phyloP scores from a whole-genome alignment of 768 basidiomycete species.

The Lentinula aciculospora region DNA sequence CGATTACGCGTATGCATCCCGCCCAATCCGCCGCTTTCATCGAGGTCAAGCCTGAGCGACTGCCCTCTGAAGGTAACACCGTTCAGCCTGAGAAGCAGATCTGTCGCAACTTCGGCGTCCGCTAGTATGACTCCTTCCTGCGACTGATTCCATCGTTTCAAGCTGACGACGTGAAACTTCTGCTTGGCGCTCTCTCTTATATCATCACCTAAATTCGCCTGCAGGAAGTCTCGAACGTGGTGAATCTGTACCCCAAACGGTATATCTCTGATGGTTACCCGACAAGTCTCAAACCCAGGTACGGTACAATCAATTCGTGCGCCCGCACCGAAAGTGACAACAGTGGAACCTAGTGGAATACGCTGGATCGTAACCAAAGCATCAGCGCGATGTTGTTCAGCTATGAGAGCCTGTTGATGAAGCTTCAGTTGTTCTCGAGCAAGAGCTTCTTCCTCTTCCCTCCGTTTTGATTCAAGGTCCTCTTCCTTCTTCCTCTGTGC shows the following conservation, averaged over 20 bases:
- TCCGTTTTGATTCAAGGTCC: not conserved
- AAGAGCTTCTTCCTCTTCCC: not conserved
- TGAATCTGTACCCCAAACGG: constrained; percentile 29
- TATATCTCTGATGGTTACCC: constrained; percentile 39
- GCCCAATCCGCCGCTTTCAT: constrained; percentile 29
- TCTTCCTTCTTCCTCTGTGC: not conserved
- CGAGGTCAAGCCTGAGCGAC: constrained; percentile 34
- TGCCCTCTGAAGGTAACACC: constrained; percentile 43
- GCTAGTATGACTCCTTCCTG: constrained; percentile 39
- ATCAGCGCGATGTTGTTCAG: constrained; percentile 2
- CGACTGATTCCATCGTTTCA: constrained; percentile 20
- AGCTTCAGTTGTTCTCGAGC: constrained; percentile 13
- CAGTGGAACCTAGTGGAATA: constrained; percentile 38
- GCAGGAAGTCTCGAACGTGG: constrained; percentile 39
- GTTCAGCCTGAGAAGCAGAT: constrained; percentile 38
- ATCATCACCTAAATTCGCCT: constrained; percentile 32
- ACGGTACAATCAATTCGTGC: constrained; percentile 38
- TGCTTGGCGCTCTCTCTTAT: constrained; percentile 13
- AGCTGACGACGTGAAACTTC: constrained; percentile 26
- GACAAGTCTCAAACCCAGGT: constrained; percentile 48
- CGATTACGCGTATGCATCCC: constrained; percentile 32
- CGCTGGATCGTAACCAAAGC: constrained; percentile 35
- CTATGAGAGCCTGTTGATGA: constrained; percentile 8
- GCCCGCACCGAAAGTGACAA: constrained; percentile 47
- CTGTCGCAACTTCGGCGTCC: constrained; percentile 32